Evolutionary conservation across 176 grass and related monocot species (phyloP).

Genomic region (Oryza rufipogon): DNA sequence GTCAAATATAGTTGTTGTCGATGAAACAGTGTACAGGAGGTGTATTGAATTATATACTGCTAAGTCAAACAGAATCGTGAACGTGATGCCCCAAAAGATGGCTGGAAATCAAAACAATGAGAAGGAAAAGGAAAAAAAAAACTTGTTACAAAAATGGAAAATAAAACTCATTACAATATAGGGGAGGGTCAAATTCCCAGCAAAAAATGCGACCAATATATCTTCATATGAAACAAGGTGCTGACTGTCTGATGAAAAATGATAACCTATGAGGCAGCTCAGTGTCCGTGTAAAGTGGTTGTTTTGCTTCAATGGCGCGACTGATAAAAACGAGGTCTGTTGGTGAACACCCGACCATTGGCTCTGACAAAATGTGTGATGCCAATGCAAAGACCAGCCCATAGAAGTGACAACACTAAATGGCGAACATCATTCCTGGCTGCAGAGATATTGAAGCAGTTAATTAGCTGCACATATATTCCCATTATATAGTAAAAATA

Average conservation of each 20-base stretch:
- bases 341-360: slow-evolving; percentile 85
- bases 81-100: not conserved
- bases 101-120: not conserved
- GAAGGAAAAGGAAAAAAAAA: not conserved
- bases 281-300: not conserved
- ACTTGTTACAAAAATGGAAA: not conserved
- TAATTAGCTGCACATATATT: not conserved
- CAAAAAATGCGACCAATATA: not conserved
- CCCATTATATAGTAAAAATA: not conserved
- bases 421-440: slow-evolving; percentile 68
- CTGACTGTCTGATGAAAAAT: not conserved
- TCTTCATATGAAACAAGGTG: not conserved
- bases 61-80: not conserved
- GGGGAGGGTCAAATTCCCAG: not conserved
- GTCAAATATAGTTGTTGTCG: not conserved
- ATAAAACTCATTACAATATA: not conserved
- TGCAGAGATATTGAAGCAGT: slow-evolving; percentile 47
- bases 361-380: slow-evolving; percentile 71
- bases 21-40: not conserved
- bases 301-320: slow-evolving; percentile 48
- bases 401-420: slow-evolving; percentile 77
- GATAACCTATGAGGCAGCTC: not conserved
- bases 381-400: slow-evolving; percentile 78
- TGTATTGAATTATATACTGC: not conserved
- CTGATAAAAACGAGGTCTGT: slow-evolving; percentile 62